These are phyloP conservation scores for Nitzschia putrida DNA, from an alignment of 108 stramenopile genomes.

Conservation along the genomic window DNA sequence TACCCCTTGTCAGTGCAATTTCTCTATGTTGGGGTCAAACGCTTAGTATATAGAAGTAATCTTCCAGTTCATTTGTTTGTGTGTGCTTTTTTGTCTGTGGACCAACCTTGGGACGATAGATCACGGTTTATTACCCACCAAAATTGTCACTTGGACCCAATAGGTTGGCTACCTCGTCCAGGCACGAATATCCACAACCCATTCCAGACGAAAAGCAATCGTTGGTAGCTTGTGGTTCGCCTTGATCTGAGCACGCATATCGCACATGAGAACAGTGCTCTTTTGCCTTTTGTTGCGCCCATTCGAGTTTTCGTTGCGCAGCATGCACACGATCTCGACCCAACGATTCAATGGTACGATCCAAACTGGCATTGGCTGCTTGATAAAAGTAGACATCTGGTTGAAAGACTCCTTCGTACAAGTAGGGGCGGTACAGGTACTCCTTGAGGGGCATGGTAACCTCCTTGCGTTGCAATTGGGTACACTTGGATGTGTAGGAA, in stretches of 20 bases:
- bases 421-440: constrained; percentile 19
- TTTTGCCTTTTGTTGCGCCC: constrained; percentile 15
- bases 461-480: constrained; percentile 1
- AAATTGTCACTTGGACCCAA: constrained; percentile 1
- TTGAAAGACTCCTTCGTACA: constrained; percentile 28
- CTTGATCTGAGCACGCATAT: constrained; percentile 41
- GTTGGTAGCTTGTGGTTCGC: constrained; percentile 19
- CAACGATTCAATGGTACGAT: constrained; percentile 39
- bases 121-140: too few relatives aligned
- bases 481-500: constrained; percentile 4
- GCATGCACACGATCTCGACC: constrained; percentile 32
- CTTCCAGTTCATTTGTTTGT: too few relatives aligned
- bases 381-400: constrained; percentile 39
- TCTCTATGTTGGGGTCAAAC: too few relatives aligned
- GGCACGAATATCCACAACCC: constrained; percentile 51
- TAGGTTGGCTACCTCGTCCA: constrained; percentile 35
- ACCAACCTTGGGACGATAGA: too few relatives aligned
- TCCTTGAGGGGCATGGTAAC: constrained; percentile 30
- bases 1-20: too few relatives aligned
- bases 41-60: too few relatives aligned
- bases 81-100: too few relatives aligned
- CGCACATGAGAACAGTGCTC: neutral
- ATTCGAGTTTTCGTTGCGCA: constrained; percentile 19
- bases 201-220: constrained; percentile 46
- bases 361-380: constrained; percentile 31